Evolutionary conservation across 1,139 yeast genomes (phyloP).

Genomic region (Diutina pseudorugosa): DNA sequence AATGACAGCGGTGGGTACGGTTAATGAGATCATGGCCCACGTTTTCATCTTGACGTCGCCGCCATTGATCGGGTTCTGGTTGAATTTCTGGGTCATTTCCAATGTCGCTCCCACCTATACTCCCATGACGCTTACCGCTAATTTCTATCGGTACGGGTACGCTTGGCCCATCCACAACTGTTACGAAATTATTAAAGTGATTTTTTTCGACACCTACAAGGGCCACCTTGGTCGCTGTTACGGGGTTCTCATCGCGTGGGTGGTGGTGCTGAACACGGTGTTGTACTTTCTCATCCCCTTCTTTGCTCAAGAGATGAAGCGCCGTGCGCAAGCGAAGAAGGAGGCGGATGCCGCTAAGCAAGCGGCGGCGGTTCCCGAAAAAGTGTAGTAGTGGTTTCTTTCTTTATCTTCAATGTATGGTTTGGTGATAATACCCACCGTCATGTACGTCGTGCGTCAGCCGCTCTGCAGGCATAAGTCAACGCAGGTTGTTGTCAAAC

Average conservation of each 20-base stretch:
- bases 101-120: conserved; percentile 53
- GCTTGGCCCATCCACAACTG: conserved; percentile 55
- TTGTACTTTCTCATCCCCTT: not conserved
- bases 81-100: conserved; percentile 45
- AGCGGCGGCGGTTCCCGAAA: not conserved
- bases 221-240: conserved; percentile 45
- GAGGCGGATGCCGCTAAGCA: not conserved
- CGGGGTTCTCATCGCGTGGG: conserved; percentile 50
- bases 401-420: not conserved
- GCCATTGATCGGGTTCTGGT: conserved; percentile 47
- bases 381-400: not conserved
- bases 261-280: conserved; percentile 24
- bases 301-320: not conserved
- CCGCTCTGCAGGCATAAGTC: not conserved
- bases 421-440: not conserved
- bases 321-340: not conserved
- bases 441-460: not conserved
- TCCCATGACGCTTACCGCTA: conserved; percentile 40
- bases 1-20: conserved; percentile 52
- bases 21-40: conserved; percentile 48
- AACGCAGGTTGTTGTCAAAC: not conserved
- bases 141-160: conserved; percentile 51
- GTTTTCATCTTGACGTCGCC: conserved; percentile 32
- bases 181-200: conserved; percentile 41
- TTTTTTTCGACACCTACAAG: conserved; percentile 44